Base-by-base conservation (phyloP, 2,329 filamentous ascomycete genomes). In the Colletotrichum sansevieriae region DNA sequence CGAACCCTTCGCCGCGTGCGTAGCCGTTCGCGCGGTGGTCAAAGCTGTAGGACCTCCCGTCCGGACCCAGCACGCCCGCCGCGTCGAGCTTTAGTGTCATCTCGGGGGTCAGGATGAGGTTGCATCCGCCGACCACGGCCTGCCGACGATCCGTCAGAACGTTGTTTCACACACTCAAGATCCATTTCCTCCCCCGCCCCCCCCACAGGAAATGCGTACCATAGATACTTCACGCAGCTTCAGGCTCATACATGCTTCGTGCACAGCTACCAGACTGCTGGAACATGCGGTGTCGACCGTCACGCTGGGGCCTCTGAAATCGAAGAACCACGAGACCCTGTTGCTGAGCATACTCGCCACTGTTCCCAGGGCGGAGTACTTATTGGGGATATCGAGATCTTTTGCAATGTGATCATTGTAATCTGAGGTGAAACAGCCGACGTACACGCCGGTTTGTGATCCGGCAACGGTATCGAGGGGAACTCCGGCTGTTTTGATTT, bases 1-100 rank as follows among this genome's bases (percentile, higher is more conserved):
- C 81, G 11, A 87, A 75, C 0, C 86, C 87, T 59, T 90, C 88
- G 0, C 77, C 78, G 11, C 77, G 69, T 3, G 71, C 75, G 44
- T 78, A 79, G 0, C 78, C 78, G 25, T 81, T 76, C 0, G 74
- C 78, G 0, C 75, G 65, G 11, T 72, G 49, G n/a, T 79, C 78
- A 15, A 78, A 80, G 15, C 74, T 75, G 46, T 74, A 75, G 11
- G 73, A 79, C 7, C 71, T 71, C n/a, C 78, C 76, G 3, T 80
- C 76, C 5, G 79, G 75, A 0, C 73, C 68, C 13, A 74, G 35
- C 15, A 75, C 70, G 3, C 63, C 62, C 22, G 68, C 62, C 20
- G 66, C 66, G 9, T 68, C 59, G 10, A 74, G 25, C 13, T 65
- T 51, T 8, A 68, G 35, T 12, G 62, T 63, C 18, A 68, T 55